These are phyloP conservation scores for Dentipellis fragilis DNA, from an alignment of 768 basidiomycete genomes.

Conservation along the genomic window DNA sequence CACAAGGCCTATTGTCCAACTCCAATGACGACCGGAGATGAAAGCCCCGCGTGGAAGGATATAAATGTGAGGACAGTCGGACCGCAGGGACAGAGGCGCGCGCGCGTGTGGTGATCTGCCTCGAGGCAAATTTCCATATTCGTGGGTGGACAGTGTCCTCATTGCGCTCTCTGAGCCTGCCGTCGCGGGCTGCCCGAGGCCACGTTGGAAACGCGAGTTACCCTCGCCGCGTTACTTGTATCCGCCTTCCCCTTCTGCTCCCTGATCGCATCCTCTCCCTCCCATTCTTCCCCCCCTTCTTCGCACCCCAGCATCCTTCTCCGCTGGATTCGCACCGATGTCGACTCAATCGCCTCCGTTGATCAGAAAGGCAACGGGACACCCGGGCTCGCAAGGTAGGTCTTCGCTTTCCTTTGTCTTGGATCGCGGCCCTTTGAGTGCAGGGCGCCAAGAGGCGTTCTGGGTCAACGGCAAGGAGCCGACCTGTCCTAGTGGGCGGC, in stretches of 20 bases:
- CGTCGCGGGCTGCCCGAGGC: conserved; percentile 11
- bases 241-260: conserved; percentile 9
- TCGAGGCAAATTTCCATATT: conserved; percentile 16
- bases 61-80: not conserved
- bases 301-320: not conserved
- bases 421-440: conserved; percentile 4
- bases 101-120: conserved; percentile 12
- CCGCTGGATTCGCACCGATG: conserved; percentile 3
- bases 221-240: conserved; percentile 12
- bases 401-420: not conserved
- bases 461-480: too few relatives aligned
- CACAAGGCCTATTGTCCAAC: too few relatives aligned
- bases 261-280: conserved; percentile 9
- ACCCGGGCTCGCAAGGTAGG: conserved; percentile 9
- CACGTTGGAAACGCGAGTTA: conserved; percentile 17
- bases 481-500: too few relatives aligned
- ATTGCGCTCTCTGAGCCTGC: conserved; percentile 12
- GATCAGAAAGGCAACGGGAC: conserved; percentile 7
- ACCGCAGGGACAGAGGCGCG: conserved; percentile 4
- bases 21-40: too few relatives aligned
- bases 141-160: conserved; percentile 7
- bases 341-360: conserved; percentile 15
- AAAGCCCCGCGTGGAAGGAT: not conserved
- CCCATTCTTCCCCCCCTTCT: conserved; percentile 5
- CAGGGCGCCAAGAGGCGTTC: too few relatives aligned